A percentile compares a stretch with the other conserved stretches of the same genome.
Evolutionary conservation across 495 filamentous ascomycete genomes (phyloP).

Genomic region (Ramalina intermedia): DNA sequence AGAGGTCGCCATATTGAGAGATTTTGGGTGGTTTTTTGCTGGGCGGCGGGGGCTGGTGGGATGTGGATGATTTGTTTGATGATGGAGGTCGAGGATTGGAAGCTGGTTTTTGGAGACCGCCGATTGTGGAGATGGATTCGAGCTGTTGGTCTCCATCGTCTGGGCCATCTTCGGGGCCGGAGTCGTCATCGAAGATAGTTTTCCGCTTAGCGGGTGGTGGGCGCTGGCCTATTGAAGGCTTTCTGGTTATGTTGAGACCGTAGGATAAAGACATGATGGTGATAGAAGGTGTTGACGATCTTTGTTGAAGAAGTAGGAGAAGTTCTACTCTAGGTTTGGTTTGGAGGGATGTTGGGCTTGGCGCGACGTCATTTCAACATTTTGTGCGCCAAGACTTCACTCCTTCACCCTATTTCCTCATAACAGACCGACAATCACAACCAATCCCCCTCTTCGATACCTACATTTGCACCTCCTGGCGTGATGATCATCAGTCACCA

Average conservation of each 20-base stretch:
- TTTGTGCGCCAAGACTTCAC: too few species aligned
- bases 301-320: neutral
- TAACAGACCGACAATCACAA: too few species aligned
- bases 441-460: too few species aligned
- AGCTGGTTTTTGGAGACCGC: constrained; percentile 19
- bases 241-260: constrained; percentile 44
- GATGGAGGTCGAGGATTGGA: constrained; percentile 1
- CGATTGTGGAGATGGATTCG: constrained; percentile 27
- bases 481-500: too few species aligned
- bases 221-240: constrained; percentile 14
- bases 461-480: too few species aligned
- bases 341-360: too few species aligned
- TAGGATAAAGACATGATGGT: constrained; percentile 34
- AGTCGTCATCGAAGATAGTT: constrained; percentile 32
- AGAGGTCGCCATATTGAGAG: constrained; percentile 32
- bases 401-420: too few species aligned
- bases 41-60: constrained; percentile 4
- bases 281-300: neutral
- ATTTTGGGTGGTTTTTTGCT: constrained; percentile 12
- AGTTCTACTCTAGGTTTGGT: neutral
- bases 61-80: constrained; percentile 4
- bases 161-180: constrained; percentile 32
- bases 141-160: constrained; percentile 25
- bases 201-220: constrained; percentile 34
- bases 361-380: too few species aligned